These are phyloP conservation scores for Phycomyces nitens DNA, from an alignment of 192 early-diverging fungal species.

Conservation along the genomic window DNA sequence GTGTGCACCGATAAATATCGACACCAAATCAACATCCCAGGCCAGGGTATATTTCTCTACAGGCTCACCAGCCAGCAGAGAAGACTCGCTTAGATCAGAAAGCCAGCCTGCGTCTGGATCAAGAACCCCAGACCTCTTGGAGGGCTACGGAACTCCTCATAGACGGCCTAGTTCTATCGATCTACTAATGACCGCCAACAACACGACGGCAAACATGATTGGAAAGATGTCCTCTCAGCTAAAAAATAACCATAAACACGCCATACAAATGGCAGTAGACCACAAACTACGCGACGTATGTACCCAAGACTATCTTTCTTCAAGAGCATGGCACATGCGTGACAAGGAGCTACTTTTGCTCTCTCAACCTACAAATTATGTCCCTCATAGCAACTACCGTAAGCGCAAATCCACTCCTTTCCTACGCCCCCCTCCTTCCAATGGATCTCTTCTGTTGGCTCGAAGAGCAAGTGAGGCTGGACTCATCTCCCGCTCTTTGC, in stretches of 20 bases:
- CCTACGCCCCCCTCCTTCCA: neutral
- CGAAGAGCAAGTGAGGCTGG: neutral
- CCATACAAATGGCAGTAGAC: conserved; percentile 22
- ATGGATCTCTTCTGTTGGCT: neutral
- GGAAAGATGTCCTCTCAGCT: conserved; percentile 30
- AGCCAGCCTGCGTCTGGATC: too few relatives aligned
- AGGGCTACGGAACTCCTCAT: neutral
- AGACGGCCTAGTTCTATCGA: conserved; percentile 22
- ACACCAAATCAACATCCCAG: too few relatives aligned
- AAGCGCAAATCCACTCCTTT: conserved; percentile 1
- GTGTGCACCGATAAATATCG: too few relatives aligned
- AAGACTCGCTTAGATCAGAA: too few relatives aligned
- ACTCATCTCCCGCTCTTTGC: neutral
- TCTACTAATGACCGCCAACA: conserved; percentile 6
- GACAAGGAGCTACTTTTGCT: conserved; percentile 9
- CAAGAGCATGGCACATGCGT: conserved; percentile 24
- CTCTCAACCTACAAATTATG: neutral
- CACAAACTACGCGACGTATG: conserved; percentile 33
- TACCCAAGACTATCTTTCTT: conserved; percentile 30
- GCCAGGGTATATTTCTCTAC: too few relatives aligned
- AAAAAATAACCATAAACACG: conserved; percentile 31
- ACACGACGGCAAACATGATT: conserved; percentile 14
- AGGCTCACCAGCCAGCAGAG: too few relatives aligned
- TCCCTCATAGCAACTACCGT: neutral
- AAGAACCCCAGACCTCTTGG: too few relatives aligned